Base-by-base conservation (phyloP, 225 moss, liverwort and hornwort genomes). In the Pseudoscleropodium purum region DNA sequence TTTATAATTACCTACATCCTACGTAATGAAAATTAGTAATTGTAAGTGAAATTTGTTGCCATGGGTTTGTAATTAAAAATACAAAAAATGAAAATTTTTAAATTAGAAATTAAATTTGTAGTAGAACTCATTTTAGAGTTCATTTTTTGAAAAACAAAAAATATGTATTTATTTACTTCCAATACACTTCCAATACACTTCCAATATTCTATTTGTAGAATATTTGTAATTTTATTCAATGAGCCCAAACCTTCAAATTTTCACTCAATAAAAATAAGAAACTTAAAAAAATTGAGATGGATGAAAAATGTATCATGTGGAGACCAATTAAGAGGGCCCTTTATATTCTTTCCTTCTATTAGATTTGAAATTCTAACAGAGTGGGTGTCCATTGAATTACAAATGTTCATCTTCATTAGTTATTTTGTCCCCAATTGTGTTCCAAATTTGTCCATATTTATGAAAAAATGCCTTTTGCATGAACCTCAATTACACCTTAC, bases 51-150 rank as follows among this genome's bases (percentile, higher is more conserved):
- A 15, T 41, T 72, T 26, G 6, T 41, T 73, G 29, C 29, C 17
- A 72, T 26, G 3, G 16, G 43, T 39, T 41, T 41, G 26, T 41
- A 24, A 41, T 26, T 72, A 15, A 72, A 41, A 41, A 72, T 8
- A 15, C 8, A 5, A 26, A 15, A 41, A 15, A 7, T n/a, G 5
- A 41, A 8, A 14, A 15, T 1, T 39, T 13, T 41, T 13, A 20
- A 43, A 73, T 43, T 7, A 73, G 7, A 73, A 73, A 73, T 16
- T 27, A 9, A 27, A 45, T 45, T 75, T n/a, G n/a, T n/a, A n/a
- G n/a, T n/a, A n/a, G n/a, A n/a, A n/a, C n/a, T n/a, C 47, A 0
- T 75, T 1, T 2, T 30, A 10, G 24, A 45, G 1, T 1, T 27
- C 16, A 73, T 27, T 16, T 73, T 43, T 73, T 74, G 1, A 5